Evolutionary conservation across 768 basidiomycete genomes (phyloP).

Genomic region (Kwoniella sp.): DNA sequence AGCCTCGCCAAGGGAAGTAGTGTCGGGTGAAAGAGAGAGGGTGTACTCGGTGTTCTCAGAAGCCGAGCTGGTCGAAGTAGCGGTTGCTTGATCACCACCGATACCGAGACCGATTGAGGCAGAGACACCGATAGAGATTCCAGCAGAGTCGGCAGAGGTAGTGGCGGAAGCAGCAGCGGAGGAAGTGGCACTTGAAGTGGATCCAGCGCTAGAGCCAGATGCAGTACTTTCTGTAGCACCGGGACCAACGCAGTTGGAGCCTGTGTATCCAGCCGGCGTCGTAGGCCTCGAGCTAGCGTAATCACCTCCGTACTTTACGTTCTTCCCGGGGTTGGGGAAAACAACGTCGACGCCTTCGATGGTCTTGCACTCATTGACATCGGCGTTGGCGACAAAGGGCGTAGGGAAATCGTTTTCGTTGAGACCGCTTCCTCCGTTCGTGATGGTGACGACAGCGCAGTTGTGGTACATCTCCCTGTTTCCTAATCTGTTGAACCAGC

Average conservation of each 20-base stretch:
- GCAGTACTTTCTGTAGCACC: constrained; percentile 20
- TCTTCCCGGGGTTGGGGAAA: constrained; percentile 51
- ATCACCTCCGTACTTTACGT: constrained; percentile 46
- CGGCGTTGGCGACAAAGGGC: constrained; percentile 54
- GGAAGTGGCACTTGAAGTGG: constrained; percentile 7
- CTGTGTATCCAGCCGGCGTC: constrained; percentile 39
- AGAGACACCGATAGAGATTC: not conserved
- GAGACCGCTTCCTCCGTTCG: constrained; percentile 48
- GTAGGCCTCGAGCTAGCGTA: constrained; percentile 46
- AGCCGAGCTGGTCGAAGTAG: constrained; percentile 16
- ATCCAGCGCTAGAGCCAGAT: not conserved
- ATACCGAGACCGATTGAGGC: constrained; percentile 6
- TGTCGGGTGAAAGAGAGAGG: constrained; percentile 8
- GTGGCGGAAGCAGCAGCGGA: constrained; percentile 8
- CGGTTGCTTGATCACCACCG: constrained; percentile 4
- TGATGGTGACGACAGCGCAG: constrained; percentile 51
- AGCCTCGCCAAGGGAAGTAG: not conserved
- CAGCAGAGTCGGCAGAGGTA: not conserved
- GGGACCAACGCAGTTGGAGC: constrained; percentile 49
- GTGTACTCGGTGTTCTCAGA: constrained; percentile 22
- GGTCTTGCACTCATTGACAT: constrained; percentile 50
- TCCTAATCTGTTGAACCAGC: constrained; percentile 57
- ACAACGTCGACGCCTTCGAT: constrained; percentile 48
- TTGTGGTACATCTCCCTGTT: constrained; percentile 55
- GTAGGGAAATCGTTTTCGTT: constrained; percentile 37